A percentile compares a stretch with the other conserved stretches of the same genome.
These are phyloP conservation scores for Chrysoporthe cubensis DNA, from an alignment of 2,329 filamentous ascomycete genomes.

Conservation along the genomic window DNA sequence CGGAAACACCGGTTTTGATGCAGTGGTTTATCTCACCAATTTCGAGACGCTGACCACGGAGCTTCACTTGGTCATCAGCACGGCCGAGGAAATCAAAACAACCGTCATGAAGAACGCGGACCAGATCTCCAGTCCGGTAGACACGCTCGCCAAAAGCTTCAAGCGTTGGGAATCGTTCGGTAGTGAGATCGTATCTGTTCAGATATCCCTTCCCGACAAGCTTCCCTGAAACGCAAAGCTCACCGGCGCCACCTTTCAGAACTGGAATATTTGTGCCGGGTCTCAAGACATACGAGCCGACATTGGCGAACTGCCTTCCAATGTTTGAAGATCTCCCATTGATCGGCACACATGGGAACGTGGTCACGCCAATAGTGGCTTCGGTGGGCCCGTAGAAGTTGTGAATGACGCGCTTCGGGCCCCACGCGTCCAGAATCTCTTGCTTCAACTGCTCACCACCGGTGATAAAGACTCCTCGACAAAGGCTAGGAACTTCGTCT, in stretches of 20 bases:
- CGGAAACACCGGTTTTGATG: constrained; percentile 63
- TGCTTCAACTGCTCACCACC: constrained; percentile 87
- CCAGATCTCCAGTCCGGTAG: constrained; percentile 89
- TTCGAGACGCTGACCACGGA: constrained; percentile 86
- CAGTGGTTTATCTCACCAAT: constrained; percentile 89
- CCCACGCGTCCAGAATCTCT: constrained; percentile 88
- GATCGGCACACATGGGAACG: constrained; percentile 78
- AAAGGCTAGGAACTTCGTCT: constrained; percentile 78
- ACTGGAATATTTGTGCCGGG: constrained; percentile 73
- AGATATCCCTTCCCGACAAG: constrained; percentile 90
- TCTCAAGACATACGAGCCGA: constrained; percentile 78
- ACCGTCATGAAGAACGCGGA: constrained; percentile 77
- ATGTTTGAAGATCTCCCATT: constrained; percentile 88
- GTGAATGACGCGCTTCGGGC: constrained; percentile 78
- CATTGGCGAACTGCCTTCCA: constrained; percentile 83
- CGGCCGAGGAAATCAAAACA: constrained; percentile 88
- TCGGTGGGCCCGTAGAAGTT: constrained; percentile 94
- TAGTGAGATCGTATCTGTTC: constrained; percentile 76
- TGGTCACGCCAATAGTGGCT: constrained; percentile 89
- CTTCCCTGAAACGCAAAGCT: constrained; percentile 85
- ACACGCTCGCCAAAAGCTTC: constrained; percentile 61
- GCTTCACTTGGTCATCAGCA: constrained; percentile 89
- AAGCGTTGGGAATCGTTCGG: constrained; percentile 74
- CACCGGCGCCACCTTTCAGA: constrained; percentile 77
- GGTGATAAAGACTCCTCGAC: constrained; percentile 87